Base-by-base conservation (phyloP, 2,329 filamentous ascomycete species). In the Verticillium zaregamsianum region DNA sequence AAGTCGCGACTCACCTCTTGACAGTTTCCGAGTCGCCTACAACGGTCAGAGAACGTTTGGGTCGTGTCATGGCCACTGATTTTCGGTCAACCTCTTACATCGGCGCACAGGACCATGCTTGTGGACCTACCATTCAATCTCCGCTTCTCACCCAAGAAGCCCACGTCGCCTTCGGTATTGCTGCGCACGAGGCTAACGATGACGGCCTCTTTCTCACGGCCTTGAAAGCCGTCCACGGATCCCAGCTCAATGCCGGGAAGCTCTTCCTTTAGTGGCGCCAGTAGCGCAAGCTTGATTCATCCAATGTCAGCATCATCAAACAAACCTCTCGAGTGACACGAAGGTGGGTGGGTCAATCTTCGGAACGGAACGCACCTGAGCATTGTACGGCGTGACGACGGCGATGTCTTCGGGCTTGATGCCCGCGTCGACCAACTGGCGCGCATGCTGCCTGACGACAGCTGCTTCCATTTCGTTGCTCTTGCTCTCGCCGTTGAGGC, bases 31-130 rank as follows among this genome's bases (percentile, higher is more conserved):
- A 95, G 75, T 99, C 95, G 55, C 94, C 95, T 69, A 97, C 90
- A 20, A 99, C 85, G 65, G 91, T 95, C 54, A 99, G 81, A 72
- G 95, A 94, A 68, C 95, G 86, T 78, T 91, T 94, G 6, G 95
- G 92, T 67, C 95, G 87, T 65, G 95, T 99, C 93, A 99, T 98
- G 59, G 95, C 94, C 68, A 98, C 93, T 96, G 92, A 88, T 90
- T 14, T 60, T 39, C 56, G 61, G 69, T 75, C 71, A 73, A 69
- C 68, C 57, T 66, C 61, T 63, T 66, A 66, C 65, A 56, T 55
- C 58, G 40, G 14, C 49, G 58, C 55, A 58, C 57, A 20, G 60
- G 40, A 55, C 32, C 52, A 14, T 6, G 15, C 37, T 39, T 37
- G 7, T 31, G 55, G 59, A 77, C 86, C 76, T 81, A 96, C 92